Evolutionary conservation across 495 filamentous ascomycete genomes (phyloP).

Genomic region (Lasiosphaeria ovina): DNA sequence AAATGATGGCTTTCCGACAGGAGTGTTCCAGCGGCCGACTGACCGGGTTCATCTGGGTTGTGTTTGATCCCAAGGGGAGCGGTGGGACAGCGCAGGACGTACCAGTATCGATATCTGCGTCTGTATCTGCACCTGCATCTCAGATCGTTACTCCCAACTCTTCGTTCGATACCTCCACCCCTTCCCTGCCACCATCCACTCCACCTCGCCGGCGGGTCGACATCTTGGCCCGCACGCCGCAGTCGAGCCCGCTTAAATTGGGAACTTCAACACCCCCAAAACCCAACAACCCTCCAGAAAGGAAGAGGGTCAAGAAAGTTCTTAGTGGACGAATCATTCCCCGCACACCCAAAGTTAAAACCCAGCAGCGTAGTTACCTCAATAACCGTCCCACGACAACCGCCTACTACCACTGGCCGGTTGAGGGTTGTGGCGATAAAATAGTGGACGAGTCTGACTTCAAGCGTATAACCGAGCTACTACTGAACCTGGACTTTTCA

Average conservation of each 20-base stretch:
- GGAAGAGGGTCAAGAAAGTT: slow-evolving; percentile 40
- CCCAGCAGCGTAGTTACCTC: slow-evolving; percentile 39
- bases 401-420: slow-evolving; percentile 67
- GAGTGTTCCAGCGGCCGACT: slow-evolving; percentile 89
- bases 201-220: slow-evolving; percentile 31
- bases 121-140: background rate
- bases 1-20: slow-evolving; percentile 95
- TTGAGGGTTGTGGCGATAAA: slow-evolving; percentile 63
- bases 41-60: slow-evolving; percentile 92
- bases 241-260: slow-evolving; percentile 25
- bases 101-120: no score
- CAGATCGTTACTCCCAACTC: slow-evolving; percentile 18
- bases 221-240: slow-evolving; percentile 18
- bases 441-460: slow-evolving; percentile 72
- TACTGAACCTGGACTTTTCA: slow-evolving; percentile 84
- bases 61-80: slow-evolving; percentile 56
- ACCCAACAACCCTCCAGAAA: slow-evolving; percentile 10
- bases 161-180: slow-evolving; percentile 25
- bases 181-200: slow-evolving; percentile 28
- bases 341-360: slow-evolving; percentile 57
- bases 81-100: background rate
- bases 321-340: slow-evolving; percentile 53
- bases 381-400: slow-evolving; percentile 44
- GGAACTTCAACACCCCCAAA: slow-evolving; percentile 17
- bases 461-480: slow-evolving; percentile 68